Evolutionary conservation across 169 alveolate species (phyloP).

Genomic region (Plasmodium billcollinsi): DNA sequence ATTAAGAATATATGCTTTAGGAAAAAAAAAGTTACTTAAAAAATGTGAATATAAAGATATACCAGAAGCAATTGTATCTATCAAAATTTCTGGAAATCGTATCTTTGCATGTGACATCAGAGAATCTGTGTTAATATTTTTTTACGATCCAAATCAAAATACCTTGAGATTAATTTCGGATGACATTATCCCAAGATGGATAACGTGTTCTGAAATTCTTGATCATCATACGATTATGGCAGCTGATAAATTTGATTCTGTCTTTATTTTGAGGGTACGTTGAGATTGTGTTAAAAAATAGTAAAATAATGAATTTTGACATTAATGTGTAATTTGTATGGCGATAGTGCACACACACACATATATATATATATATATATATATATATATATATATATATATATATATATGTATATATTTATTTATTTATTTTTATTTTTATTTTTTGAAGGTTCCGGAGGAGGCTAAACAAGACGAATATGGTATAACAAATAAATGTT

Average conservation of each 20-base stretch:
- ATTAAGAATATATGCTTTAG: constrained; percentile 96
- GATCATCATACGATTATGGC: constrained; percentile 96
- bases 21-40: constrained; percentile 96
- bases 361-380: not conserved
- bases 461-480: constrained; percentile 78
- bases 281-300: not conserved
- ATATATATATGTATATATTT: not conserved
- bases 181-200: constrained; percentile 96
- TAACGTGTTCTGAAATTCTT: constrained; percentile 93
- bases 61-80: constrained; percentile 88
- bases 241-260: constrained; percentile 86
- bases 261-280: constrained; percentile 53
- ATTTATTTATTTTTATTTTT: not conserved
- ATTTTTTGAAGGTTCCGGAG: constrained; percentile 57
- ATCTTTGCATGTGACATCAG: constrained; percentile 96
- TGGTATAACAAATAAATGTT: constrained; percentile 75
- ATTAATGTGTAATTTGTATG: not conserved
- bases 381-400: not conserved
- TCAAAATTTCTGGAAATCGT: constrained; percentile 89
- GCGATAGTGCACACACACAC: not conserved
- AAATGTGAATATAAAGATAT: constrained; percentile 95
- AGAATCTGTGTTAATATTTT: constrained; percentile 95
- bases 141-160: constrained; percentile 84
- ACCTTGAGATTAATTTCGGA: constrained; percentile 89
- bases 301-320: not conserved